Conservation (phyloP, 2,329 filamentous ascomycete genomes). For the Fusarium devonianum region DNA sequence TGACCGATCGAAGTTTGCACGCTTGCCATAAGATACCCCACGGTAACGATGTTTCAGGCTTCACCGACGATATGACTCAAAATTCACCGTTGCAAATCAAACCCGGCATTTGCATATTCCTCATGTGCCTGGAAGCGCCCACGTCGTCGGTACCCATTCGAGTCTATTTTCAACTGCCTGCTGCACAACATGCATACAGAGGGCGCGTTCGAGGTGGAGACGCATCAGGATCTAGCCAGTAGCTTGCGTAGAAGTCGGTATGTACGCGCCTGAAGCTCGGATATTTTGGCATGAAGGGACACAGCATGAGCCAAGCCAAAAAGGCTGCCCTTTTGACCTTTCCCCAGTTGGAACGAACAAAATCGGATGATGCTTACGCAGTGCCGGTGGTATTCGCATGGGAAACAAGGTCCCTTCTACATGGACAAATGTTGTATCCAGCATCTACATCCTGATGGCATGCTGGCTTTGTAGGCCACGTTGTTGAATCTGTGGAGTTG, state of each 20-base stretch:
- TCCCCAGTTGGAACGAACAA: conserved; percentile 28
- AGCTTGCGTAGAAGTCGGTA: conserved; percentile 11
- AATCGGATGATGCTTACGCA: conserved; percentile 22
- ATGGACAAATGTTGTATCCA: conserved; percentile 14
- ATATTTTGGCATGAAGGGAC: conserved; percentile 18
- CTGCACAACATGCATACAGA: conserved; percentile 45
- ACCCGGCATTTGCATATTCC: conserved; percentile 36
- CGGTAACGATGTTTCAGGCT: conserved; percentile 31
- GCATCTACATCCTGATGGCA: conserved; percentile 11
- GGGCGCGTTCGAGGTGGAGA: conserved; percentile 32
- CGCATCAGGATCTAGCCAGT: conserved; percentile 32
- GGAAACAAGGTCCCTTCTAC: conserved; percentile 12
- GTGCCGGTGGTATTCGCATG: conserved; percentile 29
- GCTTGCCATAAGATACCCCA: not conserved
- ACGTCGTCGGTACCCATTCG: conserved; percentile 41
- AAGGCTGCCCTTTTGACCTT: conserved; percentile 5
- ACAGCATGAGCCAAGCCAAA: conserved; percentile 13
- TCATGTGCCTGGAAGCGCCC: conserved; percentile 37
- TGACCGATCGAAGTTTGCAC: conserved; percentile 3
- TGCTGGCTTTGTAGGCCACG: conserved; percentile 26
- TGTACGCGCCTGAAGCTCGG: conserved; percentile 20
- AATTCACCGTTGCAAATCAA: conserved; percentile 33
- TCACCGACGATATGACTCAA: conserved; percentile 40
- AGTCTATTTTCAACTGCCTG: conserved; percentile 37
- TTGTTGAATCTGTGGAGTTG: conserved; percentile 40